These are phyloP conservation scores for Cercospora zeae-maydis DNA, from an alignment of 2,329 filamentous ascomycete genomes.

Conservation along the genomic window DNA sequence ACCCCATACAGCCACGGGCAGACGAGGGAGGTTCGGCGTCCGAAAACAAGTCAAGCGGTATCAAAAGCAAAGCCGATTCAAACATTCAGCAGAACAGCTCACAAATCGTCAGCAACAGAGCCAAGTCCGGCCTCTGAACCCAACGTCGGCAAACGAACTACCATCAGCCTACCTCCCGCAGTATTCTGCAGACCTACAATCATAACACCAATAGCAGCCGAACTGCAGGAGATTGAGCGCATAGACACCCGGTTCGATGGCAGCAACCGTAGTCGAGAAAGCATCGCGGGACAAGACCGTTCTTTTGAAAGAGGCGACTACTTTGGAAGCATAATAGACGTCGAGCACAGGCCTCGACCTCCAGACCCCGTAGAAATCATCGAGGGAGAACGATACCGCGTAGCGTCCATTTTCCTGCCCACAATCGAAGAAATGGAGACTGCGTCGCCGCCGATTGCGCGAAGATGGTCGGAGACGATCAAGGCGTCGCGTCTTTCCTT, in stretches of 20 bases:
- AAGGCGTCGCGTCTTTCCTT: neutral
- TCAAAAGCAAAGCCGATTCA: constrained; percentile 10
- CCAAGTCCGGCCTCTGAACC: neutral
- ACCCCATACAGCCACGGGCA: neutral
- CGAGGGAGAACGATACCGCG: neutral
- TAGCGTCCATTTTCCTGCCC: neutral
- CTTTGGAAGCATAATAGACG: neutral
- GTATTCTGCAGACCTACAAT: neutral
- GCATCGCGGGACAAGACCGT: neutral
- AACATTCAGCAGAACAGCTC: neutral
- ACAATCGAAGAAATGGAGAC: neutral
- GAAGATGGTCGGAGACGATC: neutral
- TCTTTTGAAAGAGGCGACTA: constrained; percentile 5
- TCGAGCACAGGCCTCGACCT: neutral
- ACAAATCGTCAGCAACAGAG: constrained; percentile 10
- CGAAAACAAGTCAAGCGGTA: constrained; percentile 5
- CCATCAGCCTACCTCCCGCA: neutral
- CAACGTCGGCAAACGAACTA: neutral
- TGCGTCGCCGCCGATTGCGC: neutral
- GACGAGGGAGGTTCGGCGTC: neutral
- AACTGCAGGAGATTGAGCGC: constrained; percentile 3
- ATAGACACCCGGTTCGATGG: constrained; percentile 2
- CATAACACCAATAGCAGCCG: neutral
- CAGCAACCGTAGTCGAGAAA: neutral
- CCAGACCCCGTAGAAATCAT: constrained; percentile 8